A percentile compares a stretch with the other conserved stretches of the same genome.
These are phyloP conservation scores for Pleurotus eryngii DNA, from an alignment of 768 basidiomycete species.

Conservation along the genomic window DNA sequence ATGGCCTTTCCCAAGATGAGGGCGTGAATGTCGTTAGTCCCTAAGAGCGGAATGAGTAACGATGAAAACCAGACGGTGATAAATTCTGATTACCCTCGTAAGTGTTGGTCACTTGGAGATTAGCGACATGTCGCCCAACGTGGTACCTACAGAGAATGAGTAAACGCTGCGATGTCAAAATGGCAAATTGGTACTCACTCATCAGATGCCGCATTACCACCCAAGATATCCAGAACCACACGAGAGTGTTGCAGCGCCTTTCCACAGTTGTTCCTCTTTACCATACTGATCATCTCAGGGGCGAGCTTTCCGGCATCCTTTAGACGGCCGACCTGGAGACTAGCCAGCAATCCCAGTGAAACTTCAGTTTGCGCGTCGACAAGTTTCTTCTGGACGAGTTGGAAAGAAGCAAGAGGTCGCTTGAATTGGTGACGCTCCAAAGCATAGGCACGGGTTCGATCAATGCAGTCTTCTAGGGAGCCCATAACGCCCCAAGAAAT, in stretches of 20 bases:
- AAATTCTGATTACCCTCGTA: slow-evolving; percentile 68
- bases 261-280: slow-evolving; percentile 95
- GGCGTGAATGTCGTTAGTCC: slow-evolving; percentile 80
- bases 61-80: background rate
- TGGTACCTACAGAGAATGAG: slow-evolving; percentile 61
- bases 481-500: slow-evolving; percentile 98
- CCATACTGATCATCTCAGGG: slow-evolving; percentile 92
- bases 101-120: slow-evolving; percentile 93
- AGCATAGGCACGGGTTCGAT: slow-evolving; percentile 75
- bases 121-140: slow-evolving; percentile 91
- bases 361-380: slow-evolving; percentile 90
- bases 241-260: slow-evolving; percentile 86
- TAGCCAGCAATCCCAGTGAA: slow-evolving; percentile 72
- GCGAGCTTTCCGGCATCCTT: slow-evolving; percentile 74
- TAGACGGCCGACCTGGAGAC: slow-evolving; percentile 78
- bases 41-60: slow-evolving; percentile 23
- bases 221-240: slow-evolving; percentile 82
- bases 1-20: slow-evolving; percentile 92
- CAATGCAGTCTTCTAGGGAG: slow-evolving; percentile 87
- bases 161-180: background rate
- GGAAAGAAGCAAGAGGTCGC: slow-evolving; percentile 89
- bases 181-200: slow-evolving; percentile 57
- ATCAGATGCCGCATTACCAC: slow-evolving; percentile 90
- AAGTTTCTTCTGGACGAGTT: slow-evolving; percentile 97
- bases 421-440: slow-evolving; percentile 89